These are phyloP conservation scores for Xanthoconium purpureum DNA, from an alignment of 768 basidiomycete genomes.

Conservation along the genomic window DNA sequence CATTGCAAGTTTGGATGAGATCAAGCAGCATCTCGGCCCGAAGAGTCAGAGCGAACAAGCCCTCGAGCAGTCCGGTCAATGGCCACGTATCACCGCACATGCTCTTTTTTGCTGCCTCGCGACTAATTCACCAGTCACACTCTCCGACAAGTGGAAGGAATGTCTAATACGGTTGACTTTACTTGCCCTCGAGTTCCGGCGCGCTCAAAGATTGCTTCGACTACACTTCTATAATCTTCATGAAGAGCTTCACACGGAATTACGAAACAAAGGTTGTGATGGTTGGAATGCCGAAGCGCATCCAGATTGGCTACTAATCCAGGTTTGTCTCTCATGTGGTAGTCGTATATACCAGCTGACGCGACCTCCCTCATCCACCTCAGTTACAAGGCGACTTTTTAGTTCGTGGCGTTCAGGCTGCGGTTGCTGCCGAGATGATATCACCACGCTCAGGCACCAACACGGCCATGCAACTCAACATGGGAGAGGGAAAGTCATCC, in stretches of 20 bases:
- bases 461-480: conserved; percentile 42
- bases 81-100: conserved; percentile 34
- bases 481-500: too few species aligned
- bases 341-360: not conserved
- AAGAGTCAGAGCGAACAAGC: conserved; percentile 11
- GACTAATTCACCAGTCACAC: conserved; percentile 12
- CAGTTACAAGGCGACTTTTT: conserved; percentile 47
- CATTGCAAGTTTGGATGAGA: not conserved
- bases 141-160: conserved; percentile 30
- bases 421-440: conserved; percentile 47
- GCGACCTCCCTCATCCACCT: not conserved
- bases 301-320: conserved; percentile 46
- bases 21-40: conserved; percentile 13
- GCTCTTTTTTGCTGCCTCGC: conserved; percentile 32
- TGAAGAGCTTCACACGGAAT: conserved; percentile 31
- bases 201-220: conserved; percentile 22
- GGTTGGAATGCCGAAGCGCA: conserved; percentile 18
- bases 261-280: conserved; percentile 2
- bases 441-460: conserved; percentile 35
- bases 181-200: conserved; percentile 17
- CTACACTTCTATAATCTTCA: conserved; percentile 16
- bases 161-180: conserved; percentile 30
- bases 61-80: not conserved
- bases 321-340: conserved; percentile 27
- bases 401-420: conserved; percentile 40